phyloP scores from a whole-genome alignment of 164 flowering plant species.

The Vitis amurensis region DNA sequence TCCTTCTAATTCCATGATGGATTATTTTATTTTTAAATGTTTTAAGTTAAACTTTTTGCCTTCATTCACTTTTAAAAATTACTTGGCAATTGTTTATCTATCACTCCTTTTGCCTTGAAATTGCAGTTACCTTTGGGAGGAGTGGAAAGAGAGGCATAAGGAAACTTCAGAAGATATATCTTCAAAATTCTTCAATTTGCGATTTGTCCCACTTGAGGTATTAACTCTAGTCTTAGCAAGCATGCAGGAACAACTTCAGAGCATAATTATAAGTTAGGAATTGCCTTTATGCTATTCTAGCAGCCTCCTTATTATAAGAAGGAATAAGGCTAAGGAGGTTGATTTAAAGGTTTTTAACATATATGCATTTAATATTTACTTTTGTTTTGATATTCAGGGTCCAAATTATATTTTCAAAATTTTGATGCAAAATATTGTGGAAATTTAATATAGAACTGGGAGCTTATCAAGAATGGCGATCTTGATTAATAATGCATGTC shows the following conservation, averaged over 20 bases:
- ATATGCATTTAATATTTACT: background rate
- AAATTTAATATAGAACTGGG: no score
- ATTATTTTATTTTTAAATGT: background rate
- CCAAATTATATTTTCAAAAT: no score
- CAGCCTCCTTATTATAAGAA: background rate
- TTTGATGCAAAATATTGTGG: no score
- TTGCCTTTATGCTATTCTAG: background rate
- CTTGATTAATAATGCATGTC: no score
- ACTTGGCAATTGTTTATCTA: background rate
- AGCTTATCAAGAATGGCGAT: no score
- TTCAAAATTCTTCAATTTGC: conserved; percentile 57
- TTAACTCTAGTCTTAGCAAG: background rate
- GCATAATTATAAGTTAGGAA: background rate
- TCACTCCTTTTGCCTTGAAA: background rate
- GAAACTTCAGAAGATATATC: conserved; percentile 58
- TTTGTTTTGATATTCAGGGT: no score
- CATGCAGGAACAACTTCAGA: background rate
- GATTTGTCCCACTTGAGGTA: conserved; percentile 90
- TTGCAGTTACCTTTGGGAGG: conserved; percentile 86
- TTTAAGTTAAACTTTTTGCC: background rate
- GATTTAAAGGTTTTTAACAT: background rate
- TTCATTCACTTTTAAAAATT: no score
- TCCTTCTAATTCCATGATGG: background rate
- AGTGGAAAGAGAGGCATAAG: conserved; percentile 87
- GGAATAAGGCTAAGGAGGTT: background rate